Evolutionary conservation across 2,329 filamentous ascomycete genomes (phyloP), one percentile per base, ranked within the genome.

Genomic region (Basipetospora chlamydospora): DNA sequence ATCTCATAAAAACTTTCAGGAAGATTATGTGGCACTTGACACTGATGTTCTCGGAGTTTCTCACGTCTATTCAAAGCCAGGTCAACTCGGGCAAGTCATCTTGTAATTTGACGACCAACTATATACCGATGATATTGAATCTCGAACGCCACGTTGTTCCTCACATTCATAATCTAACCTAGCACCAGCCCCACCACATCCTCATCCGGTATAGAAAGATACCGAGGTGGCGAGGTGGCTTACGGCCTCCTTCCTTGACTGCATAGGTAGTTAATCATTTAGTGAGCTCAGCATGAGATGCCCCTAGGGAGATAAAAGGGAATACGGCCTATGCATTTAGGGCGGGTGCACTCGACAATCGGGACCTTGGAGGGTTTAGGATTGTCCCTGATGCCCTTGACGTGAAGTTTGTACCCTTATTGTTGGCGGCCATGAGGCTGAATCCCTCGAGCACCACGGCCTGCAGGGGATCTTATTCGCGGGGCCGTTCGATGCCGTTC

Each of bases 131-230:
- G n/a, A 16, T 33, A 22, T 7, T 17, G 20, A 18, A 35, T 22
- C 12, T 49, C 50, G 20, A 57, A 57, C 1, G 44, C 49, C 48
- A 67, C 59, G 38, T 49, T 56, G 34, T 67, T 59, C 40, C 39
- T 54, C 1, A 58, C 46, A 2, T 38, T 33, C 12, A 52, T 42
- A 2, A 60, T 16, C 3, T 54, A 50, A 3, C 53, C 53, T 13
- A 68, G 59, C 13, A 49, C 55, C 1, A 69, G 49, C 48, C 59
- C 53, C 1, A 69, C 53, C 4, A 59, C 53, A 42, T 66, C 59
- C 2, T 61, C 59, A 11, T 61, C 45, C n/a, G n/a, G n/a, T n/a
- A n/a, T n/a, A n/a, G n/a, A n/a, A n/a, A 37, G 59, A 50, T 5
- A 65, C 42, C 40, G 58, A 63, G 38, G 50, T 56, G n/a, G 59